Evolutionary conservation across 306 rosid species (phyloP).

Genomic region (Biancaea sappan): DNA sequence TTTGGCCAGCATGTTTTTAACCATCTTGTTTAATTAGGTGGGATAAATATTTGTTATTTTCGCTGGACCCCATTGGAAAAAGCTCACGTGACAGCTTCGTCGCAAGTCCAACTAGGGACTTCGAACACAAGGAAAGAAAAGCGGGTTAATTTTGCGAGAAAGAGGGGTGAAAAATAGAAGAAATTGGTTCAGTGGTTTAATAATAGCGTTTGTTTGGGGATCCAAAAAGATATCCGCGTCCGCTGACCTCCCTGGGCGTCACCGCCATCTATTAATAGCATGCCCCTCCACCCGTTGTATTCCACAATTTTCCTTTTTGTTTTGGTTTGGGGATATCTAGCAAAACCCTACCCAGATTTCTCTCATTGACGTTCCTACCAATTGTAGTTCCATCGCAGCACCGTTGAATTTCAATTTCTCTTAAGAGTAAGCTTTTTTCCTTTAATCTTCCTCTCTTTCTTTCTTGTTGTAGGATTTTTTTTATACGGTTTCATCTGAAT

Average conservation of each 20-base stretch:
- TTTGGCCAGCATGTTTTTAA: no score
- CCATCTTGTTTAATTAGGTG: no score
- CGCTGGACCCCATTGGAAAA: no score
- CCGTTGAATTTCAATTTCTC: background rate
- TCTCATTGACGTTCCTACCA: background rate
- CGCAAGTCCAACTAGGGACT: slow-evolving; percentile 27
- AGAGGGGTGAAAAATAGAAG: background rate
- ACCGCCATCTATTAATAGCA: slow-evolving; percentile 1
- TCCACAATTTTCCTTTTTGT: background rate
- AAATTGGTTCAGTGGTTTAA: background rate
- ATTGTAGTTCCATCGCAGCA: background rate
- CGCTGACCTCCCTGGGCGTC: slow-evolving; percentile 28
- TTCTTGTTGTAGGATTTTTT: no score
- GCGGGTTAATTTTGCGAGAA: background rate
- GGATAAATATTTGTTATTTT: background rate
- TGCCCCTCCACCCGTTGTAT: background rate
- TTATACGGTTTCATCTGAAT: background rate
- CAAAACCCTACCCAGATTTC: slow-evolving; percentile 33
- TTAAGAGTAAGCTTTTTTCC: slow-evolving; percentile 25
- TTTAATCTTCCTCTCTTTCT: background rate
- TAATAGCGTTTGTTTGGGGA: background rate
- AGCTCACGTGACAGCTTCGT: background rate
- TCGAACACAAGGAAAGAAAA: background rate
- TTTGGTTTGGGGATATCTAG: background rate
- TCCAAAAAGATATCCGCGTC: slow-evolving; percentile 11